phyloP scores from a whole-genome alignment of 352 stramenopile genomes.

The Pythium plurisporium region DNA sequence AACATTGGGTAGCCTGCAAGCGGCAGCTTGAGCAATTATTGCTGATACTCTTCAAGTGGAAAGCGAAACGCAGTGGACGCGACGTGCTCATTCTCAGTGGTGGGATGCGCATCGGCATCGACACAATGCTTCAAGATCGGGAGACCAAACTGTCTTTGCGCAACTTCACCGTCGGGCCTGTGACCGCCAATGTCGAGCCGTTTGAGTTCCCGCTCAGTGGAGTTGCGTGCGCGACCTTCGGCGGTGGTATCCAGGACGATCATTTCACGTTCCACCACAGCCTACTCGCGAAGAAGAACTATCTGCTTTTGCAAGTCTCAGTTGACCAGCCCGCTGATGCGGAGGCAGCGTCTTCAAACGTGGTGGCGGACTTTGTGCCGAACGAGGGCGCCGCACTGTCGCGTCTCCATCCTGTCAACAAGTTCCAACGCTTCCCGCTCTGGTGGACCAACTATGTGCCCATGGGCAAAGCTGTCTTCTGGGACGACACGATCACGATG shows the following conservation, averaged over 20 bases:
- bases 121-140: conserved; percentile 54
- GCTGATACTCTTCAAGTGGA: conserved; percentile 70
- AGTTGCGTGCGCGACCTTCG: conserved; percentile 49
- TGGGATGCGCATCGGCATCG: conserved; percentile 52
- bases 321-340: conserved; percentile 16
- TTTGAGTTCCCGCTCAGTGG: conserved; percentile 48
- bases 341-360: conserved; percentile 22
- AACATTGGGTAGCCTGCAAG: conserved; percentile 70
- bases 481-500: conserved; percentile 61
- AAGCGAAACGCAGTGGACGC: conserved; percentile 57
- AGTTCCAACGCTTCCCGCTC: conserved; percentile 34
- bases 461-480: conserved; percentile 63
- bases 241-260: conserved; percentile 31
- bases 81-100: conserved; percentile 71
- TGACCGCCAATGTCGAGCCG: conserved; percentile 46
- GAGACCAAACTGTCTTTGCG: conserved; percentile 43
- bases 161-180: conserved; percentile 54
- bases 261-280: conserved; percentile 55
- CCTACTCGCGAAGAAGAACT: conserved; percentile 50
- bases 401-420: conserved; percentile 34
- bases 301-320: conserved; percentile 36
- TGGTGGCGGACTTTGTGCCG: conserved; percentile 46
- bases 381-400: conserved; percentile 21
- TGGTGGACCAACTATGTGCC: conserved; percentile 64
- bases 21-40: conserved; percentile 67